Evolutionary conservation across 148 eudicot genomes (phyloP).

Genomic region (Chenopodium suecicum): DNA sequence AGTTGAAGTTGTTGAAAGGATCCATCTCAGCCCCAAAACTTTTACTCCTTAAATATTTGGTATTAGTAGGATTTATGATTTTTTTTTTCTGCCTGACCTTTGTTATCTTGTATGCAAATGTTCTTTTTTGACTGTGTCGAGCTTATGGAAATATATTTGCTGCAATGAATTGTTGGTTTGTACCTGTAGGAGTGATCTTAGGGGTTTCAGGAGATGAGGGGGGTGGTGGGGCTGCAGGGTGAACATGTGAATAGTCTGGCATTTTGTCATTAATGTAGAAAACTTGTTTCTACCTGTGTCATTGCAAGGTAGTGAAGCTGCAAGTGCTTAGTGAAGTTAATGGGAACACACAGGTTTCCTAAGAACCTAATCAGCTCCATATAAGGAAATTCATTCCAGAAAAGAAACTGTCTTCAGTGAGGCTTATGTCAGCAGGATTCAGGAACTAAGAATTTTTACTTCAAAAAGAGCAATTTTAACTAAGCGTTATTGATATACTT

Average conservation of each 20-base stretch:
- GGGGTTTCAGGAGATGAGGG: not conserved
- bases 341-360: no score
- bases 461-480: no score
- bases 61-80: not conserved
- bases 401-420: no score
- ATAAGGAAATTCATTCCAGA: no score
- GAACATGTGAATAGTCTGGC: not conserved
- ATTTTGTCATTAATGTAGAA: no score
- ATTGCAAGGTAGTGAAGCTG: no score
- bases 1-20: constrained; percentile 1
- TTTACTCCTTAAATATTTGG: not conserved
- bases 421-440: no score
- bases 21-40: not conserved
- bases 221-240: not conserved
- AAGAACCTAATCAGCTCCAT: no score
- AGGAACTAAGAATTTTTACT: no score
- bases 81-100: not conserved
- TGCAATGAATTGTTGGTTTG: not conserved
- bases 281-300: no score
- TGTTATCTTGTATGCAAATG: not conserved
- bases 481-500: no score
- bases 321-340: no score
- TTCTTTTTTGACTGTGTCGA: not conserved
- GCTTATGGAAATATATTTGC: not conserved
- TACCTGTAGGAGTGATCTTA: not conserved